phyloP scores from a whole-genome alignment of 805 yeast genomes.

The Candida nitratophila region DNA sequence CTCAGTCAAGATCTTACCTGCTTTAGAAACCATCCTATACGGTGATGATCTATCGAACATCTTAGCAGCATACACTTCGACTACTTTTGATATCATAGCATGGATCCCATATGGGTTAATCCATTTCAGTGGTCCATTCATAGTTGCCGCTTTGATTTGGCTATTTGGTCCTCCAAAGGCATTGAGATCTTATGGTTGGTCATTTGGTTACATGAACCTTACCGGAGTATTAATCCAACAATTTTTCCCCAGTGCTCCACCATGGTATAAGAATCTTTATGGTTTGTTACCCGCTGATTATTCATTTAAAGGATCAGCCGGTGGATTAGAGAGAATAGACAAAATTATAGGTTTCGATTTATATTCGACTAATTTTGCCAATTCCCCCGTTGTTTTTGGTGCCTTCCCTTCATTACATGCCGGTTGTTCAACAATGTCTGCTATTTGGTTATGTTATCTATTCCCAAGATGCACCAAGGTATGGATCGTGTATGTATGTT shows the following conservation, averaged over 20 bases:
- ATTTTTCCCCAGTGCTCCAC: constrained; percentile 88
- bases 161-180: constrained; percentile 88
- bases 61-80: constrained; percentile 62
- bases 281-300: constrained; percentile 87
- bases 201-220: constrained; percentile 90
- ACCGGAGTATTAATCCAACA: constrained; percentile 76
- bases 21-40: constrained; percentile 83
- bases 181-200: constrained; percentile 76
- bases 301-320: constrained; percentile 86
- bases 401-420: constrained; percentile 71
- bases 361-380: constrained; percentile 72
- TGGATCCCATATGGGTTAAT: constrained; percentile 92
- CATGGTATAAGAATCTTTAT: constrained; percentile 82
- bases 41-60: constrained; percentile 87
- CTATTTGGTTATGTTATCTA: constrained; percentile 70
- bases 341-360: constrained; percentile 65
- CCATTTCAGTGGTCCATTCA: constrained; percentile 83
- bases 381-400: constrained; percentile 89
- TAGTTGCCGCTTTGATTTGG: constrained; percentile 71
- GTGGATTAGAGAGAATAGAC: constrained; percentile 87
- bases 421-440: constrained; percentile 89
- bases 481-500: constrained; percentile 70
- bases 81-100: constrained; percentile 73
- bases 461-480: constrained; percentile 63
- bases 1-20: constrained; percentile 81